Conservation (phyloP, 2,329 filamentous ascomycete species). For the Nakataea oryzae region DNA sequence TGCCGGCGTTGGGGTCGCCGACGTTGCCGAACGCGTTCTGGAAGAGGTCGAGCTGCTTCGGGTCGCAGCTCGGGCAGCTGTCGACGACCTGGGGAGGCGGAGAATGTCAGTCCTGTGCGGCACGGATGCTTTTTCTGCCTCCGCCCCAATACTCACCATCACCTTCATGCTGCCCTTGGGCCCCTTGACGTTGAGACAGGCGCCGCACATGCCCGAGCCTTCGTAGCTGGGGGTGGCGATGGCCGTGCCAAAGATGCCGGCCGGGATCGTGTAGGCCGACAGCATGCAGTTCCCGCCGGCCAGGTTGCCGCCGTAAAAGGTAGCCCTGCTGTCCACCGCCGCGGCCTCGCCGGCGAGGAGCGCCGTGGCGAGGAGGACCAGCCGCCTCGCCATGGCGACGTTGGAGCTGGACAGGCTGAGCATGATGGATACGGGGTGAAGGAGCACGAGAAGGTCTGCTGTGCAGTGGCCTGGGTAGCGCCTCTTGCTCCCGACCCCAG, state of each 20-base stretch:
- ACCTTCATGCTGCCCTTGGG: conserved; percentile 47
- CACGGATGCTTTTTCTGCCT: background rate
- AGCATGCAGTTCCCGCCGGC: conserved; percentile 54
- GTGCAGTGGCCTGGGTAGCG: background rate
- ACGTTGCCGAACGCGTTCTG: conserved; percentile 27
- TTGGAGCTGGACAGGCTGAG: no score
- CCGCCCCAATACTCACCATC: conserved; percentile 38
- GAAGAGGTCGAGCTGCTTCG: conserved; percentile 33
- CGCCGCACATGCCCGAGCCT: conserved; percentile 44
- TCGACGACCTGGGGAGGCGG: conserved; percentile 26
- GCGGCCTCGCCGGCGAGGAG: background rate
- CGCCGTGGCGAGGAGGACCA: background rate
- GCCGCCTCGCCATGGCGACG: background rate
- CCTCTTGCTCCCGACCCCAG: background rate
- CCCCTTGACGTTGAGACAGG: conserved; percentile 49
- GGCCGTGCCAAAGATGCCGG: conserved; percentile 49
- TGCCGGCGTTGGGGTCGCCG: conserved; percentile 21
- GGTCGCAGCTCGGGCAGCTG: conserved; percentile 29
- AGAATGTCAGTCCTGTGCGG: background rate
- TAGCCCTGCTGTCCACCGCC: conserved; percentile 25
- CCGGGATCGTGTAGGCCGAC: conserved; percentile 49
- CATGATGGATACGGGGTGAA: background rate
- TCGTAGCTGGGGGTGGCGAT: conserved; percentile 49
- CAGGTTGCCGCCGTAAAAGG: conserved; percentile 45
- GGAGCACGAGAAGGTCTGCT: background rate